Evolutionary conservation across 306 rosid genomes (phyloP), one percentile per base, ranked within the genome.

Genomic region (Alnus rubra): DNA sequence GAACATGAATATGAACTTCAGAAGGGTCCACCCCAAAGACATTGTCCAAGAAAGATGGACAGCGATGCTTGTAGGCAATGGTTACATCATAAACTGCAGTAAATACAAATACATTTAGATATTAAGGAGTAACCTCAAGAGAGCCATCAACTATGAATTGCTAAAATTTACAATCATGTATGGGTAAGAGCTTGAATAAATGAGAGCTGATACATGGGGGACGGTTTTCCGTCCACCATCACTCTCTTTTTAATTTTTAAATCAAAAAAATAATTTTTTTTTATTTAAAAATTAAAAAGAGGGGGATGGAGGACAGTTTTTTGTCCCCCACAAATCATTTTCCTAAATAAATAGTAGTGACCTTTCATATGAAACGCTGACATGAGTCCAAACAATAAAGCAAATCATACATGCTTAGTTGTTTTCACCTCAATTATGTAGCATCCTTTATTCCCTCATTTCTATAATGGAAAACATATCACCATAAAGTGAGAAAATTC

Each of bases 1-100:
- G 42, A 59, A 92, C 65, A 23, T 92, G 92, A 18, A 92, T 82
- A 84, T 92, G 97, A 79, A 92, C 97, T 83, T 90, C 97, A 10
- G 95, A 83, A 69, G 97, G 97, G 79, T 87, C 88, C 82, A 90
- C 83, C 39, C 93, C 95, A 53, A 79, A 83, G 42, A 88, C 95
- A 68, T 90, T 92, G 87, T 92, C 95, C 75, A 89, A 68, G 82
- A 92, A 92, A 74, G 97, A 84, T 9, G 97, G 97, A 78, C 90
- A 87, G 76, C 86, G 73, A 74, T 84, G 65, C 81, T 86, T 87
- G 87, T 90, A 92, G 87, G 88, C 91, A 51, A 92, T 89, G 69
- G 97, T 90, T 45, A 92, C 80, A 67, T 92, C 95, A 88, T 92
- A 90, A 79, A 92, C 97, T 90, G 88, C 55, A 82, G 75, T 45